Evolutionary conservation across 176 grass and related monocot species (phyloP), one percentile per base, ranked within the genome.

Genomic region (Leersia perrieri): DNA sequence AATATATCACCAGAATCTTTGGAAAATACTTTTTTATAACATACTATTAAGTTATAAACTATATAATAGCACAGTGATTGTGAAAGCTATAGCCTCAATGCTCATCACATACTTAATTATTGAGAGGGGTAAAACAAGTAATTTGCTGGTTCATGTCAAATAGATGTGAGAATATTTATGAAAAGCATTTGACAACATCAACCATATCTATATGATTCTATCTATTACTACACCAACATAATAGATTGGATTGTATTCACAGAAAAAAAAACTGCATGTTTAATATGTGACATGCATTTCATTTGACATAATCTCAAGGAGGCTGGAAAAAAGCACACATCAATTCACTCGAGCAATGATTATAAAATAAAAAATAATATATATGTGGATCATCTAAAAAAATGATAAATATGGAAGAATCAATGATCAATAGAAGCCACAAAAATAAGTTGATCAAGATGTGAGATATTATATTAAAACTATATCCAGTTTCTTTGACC

Each of bases 401-500:
- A 67, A 58, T 13, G 22, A 2, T 9, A 2, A 9, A 3, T 58
- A 25, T 22, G 3, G 12, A 40, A 49, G 61, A 32, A 33, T 66
- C 33, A 73, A 39, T 14, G 23, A 57, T 16, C 26, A 63, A 23
- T 31, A 25, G 12, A 57, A 41, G 58, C 42, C 58, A 57, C 83
- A 66, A 33, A 9, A 84, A 42, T 6, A 60, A 61, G 5, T 65
- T 29, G 27, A 77, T 70, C 53, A 26, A 57, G 68, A 80, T 80
- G 68, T 80, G 84, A 58, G 47, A 58, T 13, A 30, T n/a, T 27
- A 30, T 20, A 66, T 33, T 31, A 74, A 55, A 74, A 80, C 66
- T 22, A 60, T 86, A 80, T 58, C 76, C 58, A 63, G 31, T 72
- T 68, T 64, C 71, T 72, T 68, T 51, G 58, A 13, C 42, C 9